These are phyloP conservation scores for Triangularia verruculosa DNA, from an alignment of 2,329 filamentous ascomycete species.

Conservation along the genomic window DNA sequence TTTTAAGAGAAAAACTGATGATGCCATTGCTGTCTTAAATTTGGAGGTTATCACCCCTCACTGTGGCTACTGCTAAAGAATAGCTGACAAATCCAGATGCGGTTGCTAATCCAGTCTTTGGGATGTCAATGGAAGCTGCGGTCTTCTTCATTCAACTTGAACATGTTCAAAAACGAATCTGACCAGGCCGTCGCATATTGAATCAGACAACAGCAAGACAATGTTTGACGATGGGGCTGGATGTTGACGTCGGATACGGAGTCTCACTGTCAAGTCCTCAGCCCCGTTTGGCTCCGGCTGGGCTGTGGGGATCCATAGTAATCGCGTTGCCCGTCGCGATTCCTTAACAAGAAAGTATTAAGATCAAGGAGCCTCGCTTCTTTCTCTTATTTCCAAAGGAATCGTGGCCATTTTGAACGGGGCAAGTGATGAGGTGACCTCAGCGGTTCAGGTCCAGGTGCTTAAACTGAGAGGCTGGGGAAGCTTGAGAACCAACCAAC, in stretches of 20 bases:
- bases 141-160: not conserved
- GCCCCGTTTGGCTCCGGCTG: not conserved
- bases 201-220: not conserved
- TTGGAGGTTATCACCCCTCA: not conserved
- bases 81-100: slow-evolving; percentile 5
- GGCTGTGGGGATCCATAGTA: not conserved
- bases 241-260: not conserved
- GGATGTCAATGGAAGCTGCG: not conserved
- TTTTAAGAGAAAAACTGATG: not conserved
- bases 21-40: not conserved
- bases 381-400: not conserved
- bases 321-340: not conserved
- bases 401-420: not conserved
- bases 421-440: not conserved
- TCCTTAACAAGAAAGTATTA: not conserved
- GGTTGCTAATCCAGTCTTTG: not conserved
- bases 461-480: slow-evolving; percentile 4
- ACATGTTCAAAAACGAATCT: not conserved
- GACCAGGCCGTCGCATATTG: not conserved
- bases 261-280: not conserved
- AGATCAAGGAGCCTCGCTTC: not conserved
- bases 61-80: not conserved
- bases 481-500: slow-evolving; percentile 1
- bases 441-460: not conserved
- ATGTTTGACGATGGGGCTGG: not conserved